These are phyloP conservation scores for Dothideomycetidae sp. DNA, from an alignment of 2,329 filamentous ascomycete species.

Conservation along the genomic window DNA sequence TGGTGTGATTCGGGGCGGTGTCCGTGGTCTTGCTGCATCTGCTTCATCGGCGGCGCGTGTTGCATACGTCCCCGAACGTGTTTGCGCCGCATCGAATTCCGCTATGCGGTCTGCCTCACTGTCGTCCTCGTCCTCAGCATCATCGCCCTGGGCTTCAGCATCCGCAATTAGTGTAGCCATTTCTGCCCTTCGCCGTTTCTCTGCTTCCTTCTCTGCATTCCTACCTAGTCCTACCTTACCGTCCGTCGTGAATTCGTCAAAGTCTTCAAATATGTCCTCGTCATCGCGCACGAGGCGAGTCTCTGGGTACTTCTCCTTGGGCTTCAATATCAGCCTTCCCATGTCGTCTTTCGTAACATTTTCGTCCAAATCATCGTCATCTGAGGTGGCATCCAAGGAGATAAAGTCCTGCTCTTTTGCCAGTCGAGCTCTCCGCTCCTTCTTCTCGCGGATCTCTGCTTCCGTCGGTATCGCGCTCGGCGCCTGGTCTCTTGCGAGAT, in stretches of 20 bases:
- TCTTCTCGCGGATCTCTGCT: slow-evolving; percentile 79
- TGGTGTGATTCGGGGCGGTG: slow-evolving; percentile 61
- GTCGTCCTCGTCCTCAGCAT: slow-evolving; percentile 53
- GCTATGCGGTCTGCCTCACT: slow-evolving; percentile 50
- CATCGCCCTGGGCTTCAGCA: slow-evolving; percentile 47
- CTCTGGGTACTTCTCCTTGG: slow-evolving; percentile 47
- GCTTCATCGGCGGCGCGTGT: slow-evolving; percentile 30
- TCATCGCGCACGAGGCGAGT: slow-evolving; percentile 71
- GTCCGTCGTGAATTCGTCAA: slow-evolving; percentile 73
- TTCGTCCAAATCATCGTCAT: slow-evolving; percentile 30
- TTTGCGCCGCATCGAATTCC: slow-evolving; percentile 79
- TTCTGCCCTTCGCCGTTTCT: slow-evolving; percentile 51
- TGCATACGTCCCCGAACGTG: slow-evolving; percentile 70
- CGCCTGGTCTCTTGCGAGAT: slow-evolving; percentile 22
- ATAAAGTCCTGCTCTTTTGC: slow-evolving; percentile 57
- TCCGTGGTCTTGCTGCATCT: slow-evolving; percentile 34
- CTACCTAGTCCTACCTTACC: slow-evolving; percentile 63
- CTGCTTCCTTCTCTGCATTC: slow-evolving; percentile 60
- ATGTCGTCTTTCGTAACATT: slow-evolving; percentile 27
- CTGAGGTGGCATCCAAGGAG: slow-evolving; percentile 47
- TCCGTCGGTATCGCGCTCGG: slow-evolving; percentile 55
- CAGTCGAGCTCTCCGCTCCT: slow-evolving; percentile 69
- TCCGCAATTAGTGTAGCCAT: slow-evolving; percentile 74
- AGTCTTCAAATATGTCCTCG: slow-evolving; percentile 85
- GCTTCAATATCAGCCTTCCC: slow-evolving; percentile 32